Base-by-base conservation (phyloP, 2,329 filamentous ascomycete genomes). In the Microsporum audouinii region DNA sequence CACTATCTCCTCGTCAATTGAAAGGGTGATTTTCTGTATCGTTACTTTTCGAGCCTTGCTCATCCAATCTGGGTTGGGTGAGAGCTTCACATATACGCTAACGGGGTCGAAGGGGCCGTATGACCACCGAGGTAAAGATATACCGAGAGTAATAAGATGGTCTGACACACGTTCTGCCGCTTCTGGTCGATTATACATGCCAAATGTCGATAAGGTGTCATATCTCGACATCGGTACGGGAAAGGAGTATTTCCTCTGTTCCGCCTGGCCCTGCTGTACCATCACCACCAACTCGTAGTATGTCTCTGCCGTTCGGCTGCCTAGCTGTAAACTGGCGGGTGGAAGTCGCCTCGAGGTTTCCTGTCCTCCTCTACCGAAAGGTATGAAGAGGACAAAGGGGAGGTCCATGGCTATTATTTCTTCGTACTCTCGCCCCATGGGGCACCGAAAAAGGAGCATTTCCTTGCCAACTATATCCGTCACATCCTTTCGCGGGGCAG, bases 171-270 rank as follows among this genome's bases (percentile, higher is more conserved):
- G 84, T 69, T 95, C 88, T 61, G 90, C 89, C 62, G 88, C 88
- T 74, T 96, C 92, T 14, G 91, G 92, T 60, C 91, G 87, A 76
- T 97, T 97, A 79, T 97, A 99, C 94, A 97, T 97, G 75, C 94
- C 94, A 77, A 99, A 99, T 1, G 94, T 97, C 47, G 91, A 96
- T 57, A 99, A 80, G 1, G 92, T 99, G 74, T 99, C 94, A 77
- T 97, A 99, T 71, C 94, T 83, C 66, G 89, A 85, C 67, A 99
- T 84, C 1, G 92, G 92, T 43, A 97, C 88, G 1, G 94, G 89
- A 68, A 96, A 96, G 3, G 85, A 80, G 75, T 95, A 94, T 75
- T 95, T 95, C 75, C 89, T 90, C 76, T 96, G 90, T 64, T 89
- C 85, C 68, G 85, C 84, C 67, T 88, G 86, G 2, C 91, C 90